Conservation (phyloP, 2,329 filamentous ascomycete species). For the Trichoderma atroviride region DNA sequence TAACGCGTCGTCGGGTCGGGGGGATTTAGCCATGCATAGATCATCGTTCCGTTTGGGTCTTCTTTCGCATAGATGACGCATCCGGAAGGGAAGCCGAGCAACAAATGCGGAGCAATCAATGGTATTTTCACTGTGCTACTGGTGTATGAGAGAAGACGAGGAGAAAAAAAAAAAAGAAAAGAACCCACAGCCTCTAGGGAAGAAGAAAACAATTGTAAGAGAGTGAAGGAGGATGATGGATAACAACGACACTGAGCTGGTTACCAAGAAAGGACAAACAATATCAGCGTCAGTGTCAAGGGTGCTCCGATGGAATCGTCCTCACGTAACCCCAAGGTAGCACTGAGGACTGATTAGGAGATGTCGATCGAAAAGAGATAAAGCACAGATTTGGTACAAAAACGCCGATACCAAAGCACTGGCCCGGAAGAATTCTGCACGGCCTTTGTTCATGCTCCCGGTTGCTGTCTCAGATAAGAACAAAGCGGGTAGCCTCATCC, state of each 20-base stretch:
- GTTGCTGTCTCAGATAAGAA: not conserved
- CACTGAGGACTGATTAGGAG: not conserved
- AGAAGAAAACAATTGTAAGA: not conserved
- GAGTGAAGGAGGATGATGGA: not conserved
- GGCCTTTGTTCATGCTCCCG: not conserved
- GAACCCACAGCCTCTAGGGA: not conserved
- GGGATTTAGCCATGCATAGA: slow-evolving; percentile 25
- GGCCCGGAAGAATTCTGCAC: not conserved
- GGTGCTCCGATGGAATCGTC: not conserved
- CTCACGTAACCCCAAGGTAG: slow-evolving; percentile 16
- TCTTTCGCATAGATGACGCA: slow-evolving; percentile 1
- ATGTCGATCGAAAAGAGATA: not conserved
- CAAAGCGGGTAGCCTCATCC: not conserved
- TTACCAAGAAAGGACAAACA: not conserved
- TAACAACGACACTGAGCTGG: not conserved
- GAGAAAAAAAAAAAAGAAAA: too few relatives aligned
- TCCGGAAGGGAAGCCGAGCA: slow-evolving; percentile 16
- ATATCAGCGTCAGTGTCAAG: not conserved
- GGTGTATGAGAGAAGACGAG: not conserved
- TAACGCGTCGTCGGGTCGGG: slow-evolving; percentile 21
- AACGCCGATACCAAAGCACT: not conserved
- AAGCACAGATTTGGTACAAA: not conserved
- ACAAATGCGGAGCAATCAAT: slow-evolving; percentile 11
- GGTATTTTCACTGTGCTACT: not conserved
- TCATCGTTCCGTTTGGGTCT: slow-evolving; percentile 9